Conservation (phyloP, 2,329 filamentous ascomycete genomes). For the Fusarium sp. region DNA sequence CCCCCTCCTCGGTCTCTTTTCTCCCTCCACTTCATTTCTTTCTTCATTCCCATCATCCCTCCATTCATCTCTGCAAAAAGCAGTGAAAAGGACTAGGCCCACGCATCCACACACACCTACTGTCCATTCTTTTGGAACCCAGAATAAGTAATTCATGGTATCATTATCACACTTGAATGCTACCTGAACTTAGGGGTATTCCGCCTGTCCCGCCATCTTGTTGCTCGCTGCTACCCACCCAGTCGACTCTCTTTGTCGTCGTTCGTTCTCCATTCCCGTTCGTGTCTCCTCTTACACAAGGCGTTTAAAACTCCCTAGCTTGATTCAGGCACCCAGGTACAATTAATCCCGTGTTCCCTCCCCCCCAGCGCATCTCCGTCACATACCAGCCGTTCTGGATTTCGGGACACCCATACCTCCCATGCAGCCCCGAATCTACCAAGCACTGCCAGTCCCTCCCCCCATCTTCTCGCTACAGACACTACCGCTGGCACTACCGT, state of each 20-base stretch:
- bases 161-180: constrained; percentile 12
- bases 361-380: constrained; percentile 31
- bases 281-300: constrained; percentile 30
- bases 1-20: constrained; percentile 11
- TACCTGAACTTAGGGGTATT: constrained; percentile 17
- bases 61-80: constrained; percentile 13
- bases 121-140: constrained; percentile 4
- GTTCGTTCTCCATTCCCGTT: constrained; percentile 17
- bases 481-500: constrained; percentile 40
- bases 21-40: constrained; percentile 25
- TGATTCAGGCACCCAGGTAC: constrained; percentile 38
- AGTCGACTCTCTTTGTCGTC: constrained; percentile 16
- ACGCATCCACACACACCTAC: constrained; percentile 20
- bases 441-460: constrained; percentile 25
- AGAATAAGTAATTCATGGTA: constrained; percentile 23
- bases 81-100: not conserved
- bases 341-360: constrained; percentile 30
- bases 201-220: constrained; percentile 27
- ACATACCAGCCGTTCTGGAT: constrained; percentile 38
- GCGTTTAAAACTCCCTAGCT: constrained; percentile 36
- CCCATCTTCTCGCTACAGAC: constrained; percentile 36
- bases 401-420: constrained; percentile 34
- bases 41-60: constrained; percentile 39
- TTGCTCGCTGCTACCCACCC: constrained; percentile 13
- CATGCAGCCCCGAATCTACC: constrained; percentile 32